These are phyloP conservation scores for Clohesyomyces aquaticus DNA, from an alignment of 495 filamentous ascomycete species.

Conservation along the genomic window DNA sequence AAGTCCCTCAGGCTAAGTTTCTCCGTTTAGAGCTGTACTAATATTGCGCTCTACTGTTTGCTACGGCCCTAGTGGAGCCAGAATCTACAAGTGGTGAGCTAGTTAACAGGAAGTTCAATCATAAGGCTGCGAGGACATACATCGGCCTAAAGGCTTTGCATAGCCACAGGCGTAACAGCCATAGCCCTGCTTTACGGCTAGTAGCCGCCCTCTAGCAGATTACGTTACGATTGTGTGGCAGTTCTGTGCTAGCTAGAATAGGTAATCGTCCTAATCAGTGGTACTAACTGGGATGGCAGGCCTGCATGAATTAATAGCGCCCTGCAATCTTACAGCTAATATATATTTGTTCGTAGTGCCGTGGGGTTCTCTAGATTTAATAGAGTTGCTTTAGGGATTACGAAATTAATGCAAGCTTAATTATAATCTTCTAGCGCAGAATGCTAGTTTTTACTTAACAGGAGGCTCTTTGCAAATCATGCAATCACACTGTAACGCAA, in stretches of 20 bases:
- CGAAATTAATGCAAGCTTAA: conserved; percentile 23
- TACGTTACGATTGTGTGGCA: conserved; percentile 30
- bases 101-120: too few relatives aligned
- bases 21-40: conserved; percentile 3
- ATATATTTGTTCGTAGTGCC: conserved; percentile 27
- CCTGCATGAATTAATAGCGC: conserved; percentile 19
- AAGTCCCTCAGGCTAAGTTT: neutral
- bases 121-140: too few relatives aligned
- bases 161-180: too few relatives aligned
- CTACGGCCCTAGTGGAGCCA: conserved; percentile 2
- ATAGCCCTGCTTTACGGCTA: too few relatives aligned
- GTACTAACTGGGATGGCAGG: conserved; percentile 24
- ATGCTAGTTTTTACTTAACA: conserved; percentile 28
- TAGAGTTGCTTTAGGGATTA: conserved; percentile 19
- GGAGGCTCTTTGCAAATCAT: conserved; percentile 23
- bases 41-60: conserved; percentile 2
- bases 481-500: conserved; percentile 14
- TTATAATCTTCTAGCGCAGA: conserved; percentile 23
- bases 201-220: too few relatives aligned
- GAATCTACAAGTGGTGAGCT: neutral
- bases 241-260: conserved; percentile 30
- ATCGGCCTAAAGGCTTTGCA: too few relatives aligned
- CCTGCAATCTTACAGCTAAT: conserved; percentile 22
- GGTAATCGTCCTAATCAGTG: conserved; percentile 21
- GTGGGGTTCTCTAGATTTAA: conserved; percentile 25